These are phyloP conservation scores for Naganishia cerealis DNA, from an alignment of 1,284 basidiomycete genomes.

Conservation along the genomic window DNA sequence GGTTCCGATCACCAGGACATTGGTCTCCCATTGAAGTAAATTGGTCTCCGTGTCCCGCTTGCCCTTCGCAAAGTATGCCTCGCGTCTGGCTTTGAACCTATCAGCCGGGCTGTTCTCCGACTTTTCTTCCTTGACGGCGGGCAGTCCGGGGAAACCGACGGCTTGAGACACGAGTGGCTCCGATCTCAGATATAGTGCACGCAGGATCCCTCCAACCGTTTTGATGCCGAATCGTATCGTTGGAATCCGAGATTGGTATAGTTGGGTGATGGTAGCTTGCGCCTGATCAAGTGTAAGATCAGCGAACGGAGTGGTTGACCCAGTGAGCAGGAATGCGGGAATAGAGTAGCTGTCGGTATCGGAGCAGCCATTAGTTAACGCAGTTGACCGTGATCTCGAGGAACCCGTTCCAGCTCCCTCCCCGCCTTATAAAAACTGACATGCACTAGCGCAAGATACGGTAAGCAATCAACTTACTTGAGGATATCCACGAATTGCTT, in stretches of 20 bases:
- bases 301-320: slow-evolving; percentile 17
- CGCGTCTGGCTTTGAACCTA: slow-evolving; percentile 30
- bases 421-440: too few relatives aligned
- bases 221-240: slow-evolving; percentile 28
- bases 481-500: slow-evolving; percentile 37
- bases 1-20: slow-evolving; percentile 51
- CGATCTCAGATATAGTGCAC: slow-evolving; percentile 11
- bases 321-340: slow-evolving; percentile 26
- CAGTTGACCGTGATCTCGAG: too few relatives aligned
- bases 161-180: slow-evolving; percentile 11
- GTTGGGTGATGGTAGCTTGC: slow-evolving; percentile 23
- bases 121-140: slow-evolving; percentile 29
- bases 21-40: slow-evolving; percentile 24
- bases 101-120: slow-evolving; percentile 29
- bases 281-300: slow-evolving; percentile 5
- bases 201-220: slow-evolving; percentile 21
- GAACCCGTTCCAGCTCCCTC: too few relatives aligned
- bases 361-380: background rate
- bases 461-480: slow-evolving; percentile 28
- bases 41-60: background rate
- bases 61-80: slow-evolving; percentile 15
- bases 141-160: slow-evolving; percentile 32
- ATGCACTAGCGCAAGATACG: too few relatives aligned
- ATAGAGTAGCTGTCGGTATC: slow-evolving; percentile 4
- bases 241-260: slow-evolving; percentile 25